These are phyloP conservation scores for Holtermanniella nyarrowii DNA, from an alignment of 768 basidiomycete species.

Conservation along the genomic window DNA sequence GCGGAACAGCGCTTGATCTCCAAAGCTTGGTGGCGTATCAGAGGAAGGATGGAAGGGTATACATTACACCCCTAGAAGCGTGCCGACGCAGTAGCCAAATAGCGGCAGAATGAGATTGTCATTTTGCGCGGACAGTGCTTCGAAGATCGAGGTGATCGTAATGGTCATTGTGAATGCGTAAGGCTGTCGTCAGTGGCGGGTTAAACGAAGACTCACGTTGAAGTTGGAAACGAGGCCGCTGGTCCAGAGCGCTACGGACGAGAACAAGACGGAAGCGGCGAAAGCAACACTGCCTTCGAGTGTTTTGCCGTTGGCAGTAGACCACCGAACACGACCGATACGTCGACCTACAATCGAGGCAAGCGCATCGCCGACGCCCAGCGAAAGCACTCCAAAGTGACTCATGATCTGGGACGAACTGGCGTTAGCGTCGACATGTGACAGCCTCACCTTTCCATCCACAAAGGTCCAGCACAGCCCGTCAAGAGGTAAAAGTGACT, in stretches of 20 bases:
- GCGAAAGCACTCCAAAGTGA: slow-evolving; percentile 75
- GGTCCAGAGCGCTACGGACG: slow-evolving; percentile 61
- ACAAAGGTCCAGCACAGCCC: slow-evolving; percentile 84
- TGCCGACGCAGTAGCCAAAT: slow-evolving; percentile 85
- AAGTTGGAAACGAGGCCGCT: slow-evolving; percentile 62
- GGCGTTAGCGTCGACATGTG: slow-evolving; percentile 3
- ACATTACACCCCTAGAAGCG: slow-evolving; percentile 47
- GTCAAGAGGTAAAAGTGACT: slow-evolving; percentile 96
- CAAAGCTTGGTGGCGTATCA: neutral
- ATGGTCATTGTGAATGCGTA: slow-evolving; percentile 57
- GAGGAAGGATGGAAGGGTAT: neutral
- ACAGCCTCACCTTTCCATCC: slow-evolving; percentile 77
- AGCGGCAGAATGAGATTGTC: slow-evolving; percentile 95
- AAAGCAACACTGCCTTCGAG: slow-evolving; percentile 85
- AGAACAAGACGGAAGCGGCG: slow-evolving; percentile 56
- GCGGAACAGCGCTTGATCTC: no score
- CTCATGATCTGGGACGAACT: slow-evolving; percentile 44
- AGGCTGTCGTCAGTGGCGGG: slow-evolving; percentile 45
- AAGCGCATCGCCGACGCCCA: slow-evolving; percentile 89
- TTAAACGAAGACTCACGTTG: slow-evolving; percentile 51
- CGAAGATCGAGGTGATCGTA: slow-evolving; percentile 60
- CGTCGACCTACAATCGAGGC: slow-evolving; percentile 87
- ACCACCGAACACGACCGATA: slow-evolving; percentile 73
- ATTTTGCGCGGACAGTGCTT: slow-evolving; percentile 89
- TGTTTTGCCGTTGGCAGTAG: slow-evolving; percentile 71